Percentiles rank a stretch among this genome's conserved stretches.
These are phyloP conservation scores for Lipomyces yamadae DNA, from an alignment of 805 yeast genomes.

Conservation along the genomic window DNA sequence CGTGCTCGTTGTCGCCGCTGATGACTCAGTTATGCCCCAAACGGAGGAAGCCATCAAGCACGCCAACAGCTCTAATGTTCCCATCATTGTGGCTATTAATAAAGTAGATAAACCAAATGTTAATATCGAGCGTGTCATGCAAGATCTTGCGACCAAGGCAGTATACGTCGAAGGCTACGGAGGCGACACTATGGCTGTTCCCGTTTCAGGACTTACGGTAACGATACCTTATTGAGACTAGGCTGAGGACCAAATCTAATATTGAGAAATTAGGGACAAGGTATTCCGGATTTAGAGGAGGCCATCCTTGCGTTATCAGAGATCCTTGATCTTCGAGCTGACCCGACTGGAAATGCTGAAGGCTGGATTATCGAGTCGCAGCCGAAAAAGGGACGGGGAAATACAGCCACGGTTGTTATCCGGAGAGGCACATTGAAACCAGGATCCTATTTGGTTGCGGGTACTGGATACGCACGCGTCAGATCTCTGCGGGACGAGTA, in stretches of 20 bases:
- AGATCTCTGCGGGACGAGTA: constrained; percentile 75
- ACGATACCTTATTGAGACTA: constrained; percentile 44
- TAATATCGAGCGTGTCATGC: constrained; percentile 73
- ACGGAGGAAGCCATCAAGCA: constrained; percentile 95
- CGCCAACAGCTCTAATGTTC: constrained; percentile 79
- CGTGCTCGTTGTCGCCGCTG: constrained; percentile 92
- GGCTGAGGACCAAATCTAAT: too few relatives aligned
- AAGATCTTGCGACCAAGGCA: constrained; percentile 75
- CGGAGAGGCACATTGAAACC: constrained; percentile 74
- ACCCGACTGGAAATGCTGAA: constrained; percentile 58
- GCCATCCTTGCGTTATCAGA: constrained; percentile 86
- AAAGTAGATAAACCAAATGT: constrained; percentile 85
- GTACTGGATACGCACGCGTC: constrained; percentile 83
- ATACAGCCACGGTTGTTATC: constrained; percentile 81
- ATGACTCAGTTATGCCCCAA: constrained; percentile 97
- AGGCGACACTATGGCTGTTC: constrained; percentile 89
- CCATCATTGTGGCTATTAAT: constrained; percentile 87
- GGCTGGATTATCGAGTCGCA: constrained; percentile 92
- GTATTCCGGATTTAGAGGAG: constrained; percentile 89
- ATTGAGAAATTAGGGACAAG: constrained; percentile 52
- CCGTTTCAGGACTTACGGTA: constrained; percentile 78
- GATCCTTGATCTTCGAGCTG: constrained; percentile 75
- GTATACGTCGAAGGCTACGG: constrained; percentile 91
- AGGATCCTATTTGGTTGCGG: constrained; percentile 82
- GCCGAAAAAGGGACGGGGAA: constrained; percentile 74